Evolutionary conservation across 805 yeast genomes (phyloP), one percentile per base, ranked within the genome.

Genomic region (Wickerhamomyces chaumierensis): DNA sequence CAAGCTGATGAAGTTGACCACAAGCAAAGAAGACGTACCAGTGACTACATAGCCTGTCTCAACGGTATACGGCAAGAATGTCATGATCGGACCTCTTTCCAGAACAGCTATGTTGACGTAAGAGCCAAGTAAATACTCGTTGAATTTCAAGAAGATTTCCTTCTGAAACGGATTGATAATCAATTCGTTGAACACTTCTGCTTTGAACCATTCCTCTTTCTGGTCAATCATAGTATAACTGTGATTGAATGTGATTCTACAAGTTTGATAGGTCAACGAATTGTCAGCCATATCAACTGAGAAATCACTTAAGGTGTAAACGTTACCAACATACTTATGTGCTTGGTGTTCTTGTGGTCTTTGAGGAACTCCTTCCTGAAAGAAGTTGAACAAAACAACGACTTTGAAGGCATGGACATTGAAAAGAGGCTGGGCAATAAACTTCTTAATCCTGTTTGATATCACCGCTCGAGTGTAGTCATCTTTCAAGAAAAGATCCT

Each of bases 261-360:
- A 33, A 29, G 41, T 46, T 14, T 45, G 38, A 38, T 44, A 51
- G 9, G 42, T 41, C 32, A 51, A 31, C 38, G 49, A 44, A 16
- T 48, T 44, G 19, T 49, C 54, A 5, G 43, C 45, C 25, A 46
- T 35, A 31, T 31, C 13, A 0, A 50, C 43, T 6, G 34, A 41
- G 39, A 51, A 48, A 5, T 43, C 37, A 31, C 41, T 48, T 2
- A 51, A 20, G 8, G 49, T 43, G 25, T 49, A 46, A 17, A 51
- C 36, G 20, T 51, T 52, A 4, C 56, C 57, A 16, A 52, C 55
- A 27, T 51, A 52, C 33, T 48, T 52, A 31, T 47, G 50, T 4
- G 45, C 28, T 27, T 47, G 53, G 34, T 48, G 39, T 29, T 51
- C 54, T 32, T 48, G 48, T 9, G 50, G 53, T 36, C 47, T 45